Percentiles rank a stretch among this genome's conserved stretches.
Evolutionary conservation across 2,329 filamentous ascomycete genomes (phyloP).

Genomic region (Fusarium zealandicum): DNA sequence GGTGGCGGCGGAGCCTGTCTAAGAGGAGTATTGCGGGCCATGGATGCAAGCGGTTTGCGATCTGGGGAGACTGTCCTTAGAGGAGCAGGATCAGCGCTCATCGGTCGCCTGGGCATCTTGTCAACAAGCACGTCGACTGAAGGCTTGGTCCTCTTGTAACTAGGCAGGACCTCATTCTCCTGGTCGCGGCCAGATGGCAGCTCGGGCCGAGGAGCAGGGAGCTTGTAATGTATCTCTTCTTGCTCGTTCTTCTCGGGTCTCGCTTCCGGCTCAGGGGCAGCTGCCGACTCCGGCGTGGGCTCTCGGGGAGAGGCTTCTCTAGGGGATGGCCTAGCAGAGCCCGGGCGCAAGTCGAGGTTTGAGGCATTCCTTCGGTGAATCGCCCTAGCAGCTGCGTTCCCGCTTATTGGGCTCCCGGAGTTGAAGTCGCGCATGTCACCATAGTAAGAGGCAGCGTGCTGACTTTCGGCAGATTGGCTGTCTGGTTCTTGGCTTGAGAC

Average conservation of each 20-base stretch:
- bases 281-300: constrained; percentile 21
- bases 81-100: constrained; percentile 53
- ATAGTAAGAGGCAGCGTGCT: constrained; percentile 54
- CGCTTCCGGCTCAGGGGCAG: constrained; percentile 12
- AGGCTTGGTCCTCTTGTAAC: constrained; percentile 69
- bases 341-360: constrained; percentile 47
- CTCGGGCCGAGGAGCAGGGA: constrained; percentile 52
- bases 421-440: constrained; percentile 57
- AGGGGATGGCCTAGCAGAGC: constrained; percentile 45
- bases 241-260: constrained; percentile 46
- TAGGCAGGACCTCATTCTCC: constrained; percentile 81
- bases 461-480: constrained; percentile 49
- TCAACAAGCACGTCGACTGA: constrained; percentile 62
- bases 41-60: constrained; percentile 60
- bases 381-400: constrained; percentile 53
- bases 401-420: constrained; percentile 66
- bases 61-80: constrained; percentile 58
- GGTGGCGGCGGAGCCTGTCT: constrained; percentile 81
- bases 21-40: constrained; percentile 74
- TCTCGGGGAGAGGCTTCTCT: constrained; percentile 34
- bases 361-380: constrained; percentile 52
- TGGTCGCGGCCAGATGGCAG: constrained; percentile 75
- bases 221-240: constrained; percentile 57
- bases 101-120: constrained; percentile 60
- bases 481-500: constrained; percentile 53